Conservation (phyloP, 345 rosid species). For the Moricandia moricandioides region DNA sequence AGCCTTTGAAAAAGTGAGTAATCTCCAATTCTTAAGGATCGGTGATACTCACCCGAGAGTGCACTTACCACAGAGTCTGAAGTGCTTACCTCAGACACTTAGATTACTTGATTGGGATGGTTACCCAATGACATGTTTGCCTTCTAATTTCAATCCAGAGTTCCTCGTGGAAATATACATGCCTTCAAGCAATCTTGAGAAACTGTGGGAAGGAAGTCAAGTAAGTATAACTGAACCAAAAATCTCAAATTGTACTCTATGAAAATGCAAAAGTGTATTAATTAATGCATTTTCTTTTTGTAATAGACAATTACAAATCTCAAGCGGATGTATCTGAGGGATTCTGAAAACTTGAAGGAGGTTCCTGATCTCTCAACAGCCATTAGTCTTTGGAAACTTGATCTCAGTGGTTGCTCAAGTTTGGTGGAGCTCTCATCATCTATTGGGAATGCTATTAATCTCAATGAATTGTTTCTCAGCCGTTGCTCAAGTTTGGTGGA, state of each 20-base stretch:
- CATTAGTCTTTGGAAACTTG: neutral
- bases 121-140: constrained; percentile 21
- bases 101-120: constrained; percentile 5
- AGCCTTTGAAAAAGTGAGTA: constrained; percentile 12
- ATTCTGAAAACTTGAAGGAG: neutral
- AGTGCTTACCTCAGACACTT: neutral
- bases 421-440: neutral
- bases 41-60: neutral
- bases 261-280: neutral
- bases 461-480: neutral
- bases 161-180: neutral
- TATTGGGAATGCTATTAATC: neutral
- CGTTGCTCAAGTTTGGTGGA: neutral
- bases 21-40: neutral
- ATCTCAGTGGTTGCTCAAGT: constrained; percentile 11
- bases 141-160: neutral
- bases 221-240: neutral
- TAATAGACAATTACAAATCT: constrained; percentile 19
- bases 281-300: neutral
- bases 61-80: neutral
- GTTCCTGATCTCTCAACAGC: constrained; percentile 21
- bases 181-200: neutral
- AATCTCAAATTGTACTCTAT: neutral
- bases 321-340: constrained; percentile 1
- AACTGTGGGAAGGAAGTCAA: neutral